Evolutionary conservation across 1,284 basidiomycete genomes (phyloP), one percentile per base, ranked within the genome.

Genomic region (Apiotrichum porosum): DNA sequence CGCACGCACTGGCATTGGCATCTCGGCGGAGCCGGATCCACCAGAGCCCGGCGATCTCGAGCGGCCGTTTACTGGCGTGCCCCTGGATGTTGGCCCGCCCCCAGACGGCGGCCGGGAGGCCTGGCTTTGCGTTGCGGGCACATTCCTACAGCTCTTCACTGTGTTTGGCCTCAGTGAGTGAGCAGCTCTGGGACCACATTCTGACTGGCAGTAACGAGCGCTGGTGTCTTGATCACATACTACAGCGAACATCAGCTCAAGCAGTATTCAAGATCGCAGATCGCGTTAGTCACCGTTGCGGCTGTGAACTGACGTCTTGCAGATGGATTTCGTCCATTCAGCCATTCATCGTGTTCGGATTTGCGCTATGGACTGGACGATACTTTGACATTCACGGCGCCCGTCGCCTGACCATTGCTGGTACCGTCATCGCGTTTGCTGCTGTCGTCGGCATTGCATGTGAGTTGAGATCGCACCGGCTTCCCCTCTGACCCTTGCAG

Each of bases 301-400:
- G n/a, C n/a, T n/a, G n/a, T n/a, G n/a, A 4, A 8, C 30, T 31
- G 6, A 34, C 41, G 4, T 8, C 15, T 21, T 1, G 13, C 17
- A 42, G 48, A 1, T 60, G 61, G 56, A 53, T 60, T 14, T 53
- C 52, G 4, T 57, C 56, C 1, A 30, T 60, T 12, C 47, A 56
- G 26, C 40, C 48, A 6, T 50, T 60, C 28, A 44, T 52, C 42
- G 49, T 49, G 12, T 62, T 62, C 45, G 48, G 47, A 6, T 48
- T 48, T 22, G 39, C 50, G 9, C 39, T 60, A 6, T 48, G 55
- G 26, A 40, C 50, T n/a, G 61, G 61, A 1, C 50, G 61, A 19
- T 55, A 43, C 39, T 62, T 62, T 42, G 61, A 62, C 32, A 40
- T 55, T 4, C 54, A 62, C 37, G 61, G 61, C 10, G 54, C 66